Conservation (phyloP, 805 yeast species). For the Saccharomycopsis lassenensis region DNA sequence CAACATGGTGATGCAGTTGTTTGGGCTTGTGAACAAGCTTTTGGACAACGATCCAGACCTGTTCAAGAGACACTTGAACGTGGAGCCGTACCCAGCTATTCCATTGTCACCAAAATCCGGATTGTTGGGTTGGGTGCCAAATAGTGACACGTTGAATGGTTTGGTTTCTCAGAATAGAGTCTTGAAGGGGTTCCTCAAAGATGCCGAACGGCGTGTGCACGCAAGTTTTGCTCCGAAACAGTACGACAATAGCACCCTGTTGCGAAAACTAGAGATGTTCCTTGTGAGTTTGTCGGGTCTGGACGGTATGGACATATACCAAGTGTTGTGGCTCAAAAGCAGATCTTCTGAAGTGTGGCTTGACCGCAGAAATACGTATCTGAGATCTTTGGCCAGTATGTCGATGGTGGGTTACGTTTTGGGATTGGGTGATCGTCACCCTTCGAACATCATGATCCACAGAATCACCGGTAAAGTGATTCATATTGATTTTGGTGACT, state of each 20-base stretch:
- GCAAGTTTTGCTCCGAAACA: conserved; percentile 27
- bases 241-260: conserved; percentile 75
- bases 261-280: conserved; percentile 94
- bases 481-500: conserved; percentile 97
- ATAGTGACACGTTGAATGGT: conserved; percentile 93
- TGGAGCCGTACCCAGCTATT: conserved; percentile 85
- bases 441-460: conserved; percentile 92
- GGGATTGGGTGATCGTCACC: conserved; percentile 97
- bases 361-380: conserved; percentile 91
- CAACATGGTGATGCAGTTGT: conserved; percentile 93
- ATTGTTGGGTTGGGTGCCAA: conserved; percentile 92
- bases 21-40: conserved; percentile 88
- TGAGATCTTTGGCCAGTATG: conserved; percentile 95
- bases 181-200: conserved; percentile 26
- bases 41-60: conserved; percentile 88
- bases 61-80: conserved; percentile 88
- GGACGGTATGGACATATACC: conserved; percentile 89
- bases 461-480: conserved; percentile 90
- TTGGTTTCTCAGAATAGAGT: conserved; percentile 88
- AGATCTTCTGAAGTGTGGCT: conserved; percentile 96
- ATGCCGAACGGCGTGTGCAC: conserved; percentile 13
- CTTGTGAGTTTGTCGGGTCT: conserved; percentile 93
- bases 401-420: conserved; percentile 97
- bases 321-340: conserved; percentile 92
- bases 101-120: conserved; percentile 98